Conservation (phyloP, 148 eudicot genomes). For the Chenopodium album region DNA sequence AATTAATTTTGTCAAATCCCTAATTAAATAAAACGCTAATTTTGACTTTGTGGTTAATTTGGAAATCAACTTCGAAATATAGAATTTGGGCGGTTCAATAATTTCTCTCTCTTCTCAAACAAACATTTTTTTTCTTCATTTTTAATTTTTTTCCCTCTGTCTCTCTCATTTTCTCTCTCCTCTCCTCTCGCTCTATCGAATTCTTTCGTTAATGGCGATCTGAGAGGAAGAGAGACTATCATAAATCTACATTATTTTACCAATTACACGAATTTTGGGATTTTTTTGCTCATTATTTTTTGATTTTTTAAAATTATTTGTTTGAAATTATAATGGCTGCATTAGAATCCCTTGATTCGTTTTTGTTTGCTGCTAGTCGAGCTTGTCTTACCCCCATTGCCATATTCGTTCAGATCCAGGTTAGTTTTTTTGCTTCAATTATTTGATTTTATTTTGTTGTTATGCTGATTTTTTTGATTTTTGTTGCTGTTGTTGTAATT, state of each 20-base stretch:
- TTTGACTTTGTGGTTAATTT: neutral
- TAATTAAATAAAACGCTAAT: neutral
- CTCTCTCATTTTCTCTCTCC: conserved; percentile 18
- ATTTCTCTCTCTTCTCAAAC: conserved; percentile 1
- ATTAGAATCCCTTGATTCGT: conserved; percentile 58
- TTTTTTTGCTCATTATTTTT: conserved; percentile 6
- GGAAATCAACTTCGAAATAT: conserved; percentile 33
- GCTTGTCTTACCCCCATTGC: conserved; percentile 57
- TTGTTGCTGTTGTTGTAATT: neutral
- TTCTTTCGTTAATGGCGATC: conserved; percentile 48
- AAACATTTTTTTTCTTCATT: no score
- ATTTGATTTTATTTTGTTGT: neutral
- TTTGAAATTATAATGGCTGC: conserved; percentile 38
- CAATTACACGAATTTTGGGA: neutral
- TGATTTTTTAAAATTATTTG: neutral
- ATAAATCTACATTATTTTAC: neutral
- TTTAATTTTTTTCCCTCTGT: conserved; percentile 13
- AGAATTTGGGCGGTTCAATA: conserved; percentile 40
- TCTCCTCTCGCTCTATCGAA: conserved; percentile 14
- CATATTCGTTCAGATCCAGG: conserved; percentile 89
- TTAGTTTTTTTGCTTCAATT: conserved; percentile 7
- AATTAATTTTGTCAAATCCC: neutral
- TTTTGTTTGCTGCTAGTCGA: conserved; percentile 60
- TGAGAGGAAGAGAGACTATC: conserved; percentile 35
- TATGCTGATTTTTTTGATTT: neutral